Evolutionary conservation across 768 basidiomycete genomes (phyloP), one percentile per base, ranked within the genome.

Genomic region (Xerocomellus dryophilus): DNA sequence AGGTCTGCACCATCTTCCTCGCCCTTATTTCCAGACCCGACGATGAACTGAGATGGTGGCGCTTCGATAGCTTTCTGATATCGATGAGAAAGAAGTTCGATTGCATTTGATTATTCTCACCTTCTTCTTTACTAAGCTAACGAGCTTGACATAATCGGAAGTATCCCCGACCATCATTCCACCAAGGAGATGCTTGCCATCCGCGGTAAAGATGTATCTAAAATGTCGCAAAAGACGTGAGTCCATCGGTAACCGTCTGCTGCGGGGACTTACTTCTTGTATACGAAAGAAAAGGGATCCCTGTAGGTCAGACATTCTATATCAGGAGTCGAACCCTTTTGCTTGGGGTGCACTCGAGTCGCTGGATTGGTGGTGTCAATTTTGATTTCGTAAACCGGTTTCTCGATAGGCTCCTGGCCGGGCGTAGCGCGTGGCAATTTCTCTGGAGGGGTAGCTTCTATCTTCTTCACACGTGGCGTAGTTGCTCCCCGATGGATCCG

Each of bases 121-220:
- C 73, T 81, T 82, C 74, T 87, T 87, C 72, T 84, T 86, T 27
- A 86, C 82, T 31, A 88, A 73, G 12, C 81, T 73, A n/a, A 88
- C 76, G 14, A 89, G 74, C 67, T 88, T 87, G 52, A 83, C 78
- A 61, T 83, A 88, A 63, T 86, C 83, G 35, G 73, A 75, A 10
- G 81, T 81, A 61, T 87, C 85, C 3, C 87, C 88, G n/a, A 90
- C 79, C 85, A 89, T 86, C 80, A 88, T 86, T 4, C 88, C 88
- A 12, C 88, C 88, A 4, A 90, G 70, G 12, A 90, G 73, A 59
- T 85, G 77, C 67, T 84, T 83, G 11, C 87, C 88, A 61, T 89
- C 85, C 8, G 77, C 76, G 11, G 78, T 84, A 65, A 89, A 89
- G 40, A 89, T 80, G 57, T 86, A 88, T 63, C 76, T 76, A 34